phyloP scores from a whole-genome alignment of 2,329 filamentous ascomycete genomes.

The Exophiala sideris region DNA sequence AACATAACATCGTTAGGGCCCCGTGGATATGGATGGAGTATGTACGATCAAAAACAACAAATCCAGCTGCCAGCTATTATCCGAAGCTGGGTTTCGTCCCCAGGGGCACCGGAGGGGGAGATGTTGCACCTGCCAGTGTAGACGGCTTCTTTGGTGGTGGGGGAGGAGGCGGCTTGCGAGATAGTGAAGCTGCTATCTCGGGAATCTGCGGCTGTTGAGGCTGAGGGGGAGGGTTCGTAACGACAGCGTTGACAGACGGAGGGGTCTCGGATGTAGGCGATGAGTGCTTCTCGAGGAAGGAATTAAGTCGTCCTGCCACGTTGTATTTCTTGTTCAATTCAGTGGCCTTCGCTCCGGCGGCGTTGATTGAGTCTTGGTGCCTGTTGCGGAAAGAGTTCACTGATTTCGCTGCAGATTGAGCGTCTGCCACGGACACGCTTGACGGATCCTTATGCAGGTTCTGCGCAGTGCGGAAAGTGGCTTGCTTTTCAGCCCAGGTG shows the following conservation, averaged over 20 bases:
- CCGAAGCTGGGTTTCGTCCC: constrained; percentile 51
- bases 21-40: too few relatives aligned
- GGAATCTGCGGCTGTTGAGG: constrained; percentile 27
- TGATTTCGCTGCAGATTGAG: constrained; percentile 57
- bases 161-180: constrained; percentile 53
- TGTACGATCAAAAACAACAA: not conserved
- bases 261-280: constrained; percentile 32
- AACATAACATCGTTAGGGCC: too few relatives aligned
- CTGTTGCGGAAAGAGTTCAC: constrained; percentile 64
- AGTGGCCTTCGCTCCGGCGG: constrained; percentile 57
- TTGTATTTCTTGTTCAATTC: constrained; percentile 62
- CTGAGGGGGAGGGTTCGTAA: not conserved
- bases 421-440: constrained; percentile 59
- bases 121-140: constrained; percentile 37
- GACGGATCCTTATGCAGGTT: constrained; percentile 60
- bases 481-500: constrained; percentile 58
- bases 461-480: constrained; percentile 59
- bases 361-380: constrained; percentile 65
- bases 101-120: constrained; percentile 56
- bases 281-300: constrained; percentile 42
- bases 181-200: constrained; percentile 31
- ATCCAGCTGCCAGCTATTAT: not conserved
- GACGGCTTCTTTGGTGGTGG: constrained; percentile 57
- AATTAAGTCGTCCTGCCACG: constrained; percentile 49
- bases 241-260: constrained; percentile 21